phyloP scores from a whole-genome alignment of 345 rosid species.

The Linum lewisii region DNA sequence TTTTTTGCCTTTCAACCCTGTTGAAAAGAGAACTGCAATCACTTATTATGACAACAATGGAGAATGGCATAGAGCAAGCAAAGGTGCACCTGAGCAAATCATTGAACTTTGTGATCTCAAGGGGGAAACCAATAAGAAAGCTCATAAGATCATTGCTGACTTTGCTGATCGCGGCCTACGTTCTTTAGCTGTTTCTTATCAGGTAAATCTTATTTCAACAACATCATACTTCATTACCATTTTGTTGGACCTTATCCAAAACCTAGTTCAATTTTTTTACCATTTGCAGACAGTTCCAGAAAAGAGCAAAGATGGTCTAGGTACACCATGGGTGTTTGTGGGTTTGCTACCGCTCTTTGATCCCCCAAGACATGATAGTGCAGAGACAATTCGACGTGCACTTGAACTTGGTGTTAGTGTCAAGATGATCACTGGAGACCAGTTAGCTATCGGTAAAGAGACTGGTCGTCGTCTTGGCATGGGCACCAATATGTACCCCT shows the following conservation, averaged over 20 bases:
- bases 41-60: not conserved
- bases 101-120: not conserved
- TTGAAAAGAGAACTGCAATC: constrained; percentile 1
- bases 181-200: not conserved
- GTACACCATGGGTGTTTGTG: not conserved
- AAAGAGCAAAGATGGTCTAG: not conserved
- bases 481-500: constrained; percentile 6
- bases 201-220: not conserved
- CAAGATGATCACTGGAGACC: constrained; percentile 3
- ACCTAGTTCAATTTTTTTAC: not conserved
- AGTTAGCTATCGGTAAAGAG: constrained; percentile 1
- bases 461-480: constrained; percentile 1
- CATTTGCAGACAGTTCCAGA: not conserved
- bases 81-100: constrained; percentile 5
- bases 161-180: constrained; percentile 5
- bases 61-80: constrained; percentile 2
- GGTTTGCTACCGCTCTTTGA: constrained; percentile 1
- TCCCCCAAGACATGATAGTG: constrained; percentile 5
- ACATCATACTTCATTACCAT: not conserved
- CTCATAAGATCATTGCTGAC: not conserved
- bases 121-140: not conserved
- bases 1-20: constrained; percentile 3
- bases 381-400: constrained; percentile 4
- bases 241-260: not conserved
- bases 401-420: constrained; percentile 3